These are phyloP conservation scores for Penicillium olsonii DNA, from an alignment of 2,329 filamentous ascomycete species.

Conservation along the genomic window DNA sequence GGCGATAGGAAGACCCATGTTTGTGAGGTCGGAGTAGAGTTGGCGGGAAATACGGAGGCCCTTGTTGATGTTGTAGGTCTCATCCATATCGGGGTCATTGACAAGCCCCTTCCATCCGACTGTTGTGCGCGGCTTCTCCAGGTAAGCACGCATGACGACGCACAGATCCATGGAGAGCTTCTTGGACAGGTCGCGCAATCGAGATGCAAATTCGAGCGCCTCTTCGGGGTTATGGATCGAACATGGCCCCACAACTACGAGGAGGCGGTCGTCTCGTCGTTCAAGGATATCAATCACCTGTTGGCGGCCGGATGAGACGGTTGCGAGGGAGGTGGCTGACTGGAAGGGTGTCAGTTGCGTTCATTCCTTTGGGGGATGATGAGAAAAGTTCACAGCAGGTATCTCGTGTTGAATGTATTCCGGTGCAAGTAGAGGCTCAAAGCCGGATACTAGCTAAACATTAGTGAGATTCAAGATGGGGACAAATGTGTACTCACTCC, in stretches of 20 bases:
- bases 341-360: too few species aligned
- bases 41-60: constrained; percentile 88
- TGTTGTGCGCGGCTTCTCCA: constrained; percentile 97
- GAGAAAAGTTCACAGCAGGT: too few species aligned
- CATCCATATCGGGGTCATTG: constrained; percentile 97
- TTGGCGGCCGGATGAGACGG: constrained; percentile 46
- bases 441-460: too few species aligned
- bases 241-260: constrained; percentile 94
- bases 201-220: constrained; percentile 83
- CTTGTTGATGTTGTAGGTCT: constrained; percentile 99
- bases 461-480: too few species aligned
- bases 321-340: too few species aligned
- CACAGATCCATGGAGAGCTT: constrained; percentile 81
- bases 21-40: constrained; percentile 88
- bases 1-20: constrained; percentile 87
- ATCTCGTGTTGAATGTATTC: too few species aligned
- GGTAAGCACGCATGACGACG: constrained; percentile 97
- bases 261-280: constrained; percentile 74
- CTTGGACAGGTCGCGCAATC: constrained; percentile 73
- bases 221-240: constrained; percentile 92
- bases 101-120: constrained; percentile 99
- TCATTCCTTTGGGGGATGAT: too few species aligned
- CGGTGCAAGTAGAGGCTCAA: too few species aligned
- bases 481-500: too few species aligned
- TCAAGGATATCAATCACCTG: constrained; percentile 75